Percentiles rank a stretch among this genome's conserved stretches.
Evolutionary conservation across 768 basidiomycete species (phyloP).

Genomic region (Mycena sanguinolenta): DNA sequence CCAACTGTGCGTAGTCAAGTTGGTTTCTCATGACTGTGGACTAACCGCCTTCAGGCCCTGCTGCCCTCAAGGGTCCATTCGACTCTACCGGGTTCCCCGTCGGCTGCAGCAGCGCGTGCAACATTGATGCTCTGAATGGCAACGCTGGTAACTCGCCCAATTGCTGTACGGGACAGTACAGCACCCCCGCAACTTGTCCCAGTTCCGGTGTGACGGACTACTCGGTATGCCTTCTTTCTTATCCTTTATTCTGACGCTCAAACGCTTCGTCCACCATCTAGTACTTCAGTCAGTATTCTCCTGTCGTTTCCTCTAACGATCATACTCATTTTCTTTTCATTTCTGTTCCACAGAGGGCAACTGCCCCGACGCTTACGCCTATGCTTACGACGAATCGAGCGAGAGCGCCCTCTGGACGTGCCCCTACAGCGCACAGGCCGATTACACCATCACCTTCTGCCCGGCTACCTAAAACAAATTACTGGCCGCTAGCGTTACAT

Average conservation of each 20-base stretch:
- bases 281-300: not conserved
- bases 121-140: not conserved
- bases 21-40: not conserved
- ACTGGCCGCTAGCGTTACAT: no score
- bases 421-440: constrained; percentile 28
- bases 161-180: constrained; percentile 21
- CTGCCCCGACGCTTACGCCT: constrained; percentile 53
- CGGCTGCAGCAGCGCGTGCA: not conserved
- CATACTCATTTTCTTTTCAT: not conserved
- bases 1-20: constrained; percentile 13
- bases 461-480: no score
- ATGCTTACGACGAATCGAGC: constrained; percentile 54
- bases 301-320: not conserved
- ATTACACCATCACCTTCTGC: constrained; percentile 16
- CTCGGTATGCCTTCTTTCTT: no score
- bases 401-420: constrained; percentile 59
- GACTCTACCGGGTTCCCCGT: not conserved
- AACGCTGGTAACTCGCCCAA: constrained; percentile 1
- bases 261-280: no score
- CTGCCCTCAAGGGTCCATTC: not conserved
- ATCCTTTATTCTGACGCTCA: no score
- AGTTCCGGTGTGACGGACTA: constrained; percentile 55
- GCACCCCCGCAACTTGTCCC: constrained; percentile 58
- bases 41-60: not conserved
- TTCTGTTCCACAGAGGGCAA: constrained; percentile 41